Evolutionary conservation across 1,284 basidiomycete species (phyloP).

Genomic region (Puccinia novopanici): DNA sequence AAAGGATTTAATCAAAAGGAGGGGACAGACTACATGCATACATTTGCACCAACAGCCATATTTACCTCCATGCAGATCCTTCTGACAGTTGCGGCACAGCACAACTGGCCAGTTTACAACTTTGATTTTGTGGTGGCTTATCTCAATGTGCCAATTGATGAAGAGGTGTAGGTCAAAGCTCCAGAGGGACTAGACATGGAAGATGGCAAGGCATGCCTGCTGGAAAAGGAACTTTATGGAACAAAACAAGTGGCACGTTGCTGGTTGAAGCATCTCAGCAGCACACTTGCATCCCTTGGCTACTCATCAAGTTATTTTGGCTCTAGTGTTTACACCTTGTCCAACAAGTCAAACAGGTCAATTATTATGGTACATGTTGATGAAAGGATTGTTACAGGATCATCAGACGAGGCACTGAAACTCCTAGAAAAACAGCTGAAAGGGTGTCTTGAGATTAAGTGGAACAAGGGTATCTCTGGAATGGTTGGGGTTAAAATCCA

Average conservation of each 20-base stretch:
- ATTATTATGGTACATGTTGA: constrained; percentile 30
- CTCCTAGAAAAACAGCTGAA: neutral
- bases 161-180: too few relatives aligned
- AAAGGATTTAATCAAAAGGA: constrained; percentile 47
- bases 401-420: constrained; percentile 2
- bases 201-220: neutral
- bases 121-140: too few relatives aligned
- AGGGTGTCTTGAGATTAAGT: neutral
- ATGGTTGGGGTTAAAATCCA: too few relatives aligned
- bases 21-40: constrained; percentile 50
- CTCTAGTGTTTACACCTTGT: neutral
- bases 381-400: constrained; percentile 1
- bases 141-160: too few relatives aligned
- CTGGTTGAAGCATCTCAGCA: constrained; percentile 22
- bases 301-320: neutral
- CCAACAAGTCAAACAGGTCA: neutral
- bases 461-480: neutral
- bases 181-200: too few relatives aligned
- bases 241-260: constrained; percentile 15
- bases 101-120: too few relatives aligned
- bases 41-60: constrained; percentile 42
- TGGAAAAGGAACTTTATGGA: neutral
- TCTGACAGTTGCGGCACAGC: neutral
- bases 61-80: neutral
- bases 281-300: neutral